Evolutionary conservation across 257 asterid species (phyloP).

Genomic region (Rauvolfia tetraphylla): DNA sequence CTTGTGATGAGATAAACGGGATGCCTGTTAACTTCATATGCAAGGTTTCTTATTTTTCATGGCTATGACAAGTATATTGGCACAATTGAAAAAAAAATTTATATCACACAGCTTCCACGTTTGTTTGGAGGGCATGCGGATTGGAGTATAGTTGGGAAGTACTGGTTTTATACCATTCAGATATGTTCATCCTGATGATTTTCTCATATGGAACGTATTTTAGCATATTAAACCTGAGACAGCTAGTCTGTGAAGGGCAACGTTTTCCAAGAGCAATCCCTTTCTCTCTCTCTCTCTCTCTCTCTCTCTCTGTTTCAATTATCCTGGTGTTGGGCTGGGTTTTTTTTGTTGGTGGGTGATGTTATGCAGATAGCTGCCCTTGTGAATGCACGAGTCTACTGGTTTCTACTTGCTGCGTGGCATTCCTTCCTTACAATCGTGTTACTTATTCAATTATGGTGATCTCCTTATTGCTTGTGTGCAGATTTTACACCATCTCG

Average conservation of each 20-base stretch:
- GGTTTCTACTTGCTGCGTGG: background rate
- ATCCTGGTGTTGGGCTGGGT: background rate
- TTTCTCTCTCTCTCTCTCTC: no score
- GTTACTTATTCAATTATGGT: background rate
- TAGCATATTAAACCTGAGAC: background rate
- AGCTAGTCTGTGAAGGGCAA: background rate
- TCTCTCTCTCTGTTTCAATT: background rate
- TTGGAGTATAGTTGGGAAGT: no score
- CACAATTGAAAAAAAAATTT: no score
- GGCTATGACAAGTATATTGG: background rate
- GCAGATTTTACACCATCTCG: constrained; percentile 75
- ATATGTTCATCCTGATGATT: background rate
- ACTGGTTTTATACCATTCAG: no score
- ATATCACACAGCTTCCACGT: no score
- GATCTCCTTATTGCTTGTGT: background rate
- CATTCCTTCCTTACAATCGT: background rate
- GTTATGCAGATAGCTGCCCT: background rate
- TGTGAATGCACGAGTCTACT: background rate
- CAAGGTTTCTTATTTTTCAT: no score
- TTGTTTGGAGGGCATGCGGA: no score
- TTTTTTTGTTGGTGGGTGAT: background rate
- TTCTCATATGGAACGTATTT: background rate
- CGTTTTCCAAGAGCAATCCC: background rate
- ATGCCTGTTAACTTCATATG: no score
- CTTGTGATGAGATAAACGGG: background rate